These are phyloP conservation scores for Coleophoma crateriformis DNA, from an alignment of 2,329 filamentous ascomycete species.

Conservation along the genomic window DNA sequence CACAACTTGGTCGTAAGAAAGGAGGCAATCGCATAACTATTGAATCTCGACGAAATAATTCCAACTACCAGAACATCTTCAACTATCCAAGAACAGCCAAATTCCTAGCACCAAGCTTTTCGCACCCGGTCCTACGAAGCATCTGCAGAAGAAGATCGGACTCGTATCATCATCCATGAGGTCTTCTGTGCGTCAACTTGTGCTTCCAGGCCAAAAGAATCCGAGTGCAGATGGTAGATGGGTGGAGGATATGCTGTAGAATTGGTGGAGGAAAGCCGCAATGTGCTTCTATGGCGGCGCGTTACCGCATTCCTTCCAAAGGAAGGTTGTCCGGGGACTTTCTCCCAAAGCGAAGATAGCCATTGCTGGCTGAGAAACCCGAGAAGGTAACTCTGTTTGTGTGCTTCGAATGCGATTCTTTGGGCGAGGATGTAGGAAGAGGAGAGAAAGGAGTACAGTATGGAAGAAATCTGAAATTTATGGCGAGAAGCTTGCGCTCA, in stretches of 20 bases:
- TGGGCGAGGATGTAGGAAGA: conserved; percentile 78
- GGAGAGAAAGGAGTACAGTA: conserved; percentile 25
- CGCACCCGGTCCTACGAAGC: conserved; percentile 24
- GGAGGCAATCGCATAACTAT: conserved; percentile 98
- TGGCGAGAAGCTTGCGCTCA: not conserved
- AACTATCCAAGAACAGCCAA: conserved; percentile 31
- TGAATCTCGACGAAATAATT: conserved; percentile 80
- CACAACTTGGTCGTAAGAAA: conserved; percentile 22
- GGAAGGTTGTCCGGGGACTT: conserved; percentile 96
- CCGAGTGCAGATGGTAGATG: conserved; percentile 27
- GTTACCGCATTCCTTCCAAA: conserved; percentile 72
- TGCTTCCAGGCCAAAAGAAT: conserved; percentile 23
- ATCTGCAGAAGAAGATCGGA: conserved; percentile 48
- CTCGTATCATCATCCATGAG: conserved; percentile 85
- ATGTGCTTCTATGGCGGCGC: conserved; percentile 99
- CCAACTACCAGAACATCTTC: conserved; percentile 45
- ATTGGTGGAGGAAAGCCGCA: conserved; percentile 72
- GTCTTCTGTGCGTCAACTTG: conserved; percentile 32
- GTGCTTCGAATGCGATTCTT: conserved; percentile 99
- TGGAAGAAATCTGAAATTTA: not conserved
- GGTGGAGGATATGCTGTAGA: conserved; percentile 39
- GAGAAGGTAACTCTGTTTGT: conserved; percentile 66
- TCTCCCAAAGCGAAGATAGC: conserved; percentile 84
- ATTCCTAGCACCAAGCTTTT: conserved; percentile 29
- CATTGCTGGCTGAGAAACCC: conserved; percentile 30